phyloP scores from a whole-genome alignment of 176 grass and related monocot genomes.

The Hsuehochloa calcarea region DNA sequence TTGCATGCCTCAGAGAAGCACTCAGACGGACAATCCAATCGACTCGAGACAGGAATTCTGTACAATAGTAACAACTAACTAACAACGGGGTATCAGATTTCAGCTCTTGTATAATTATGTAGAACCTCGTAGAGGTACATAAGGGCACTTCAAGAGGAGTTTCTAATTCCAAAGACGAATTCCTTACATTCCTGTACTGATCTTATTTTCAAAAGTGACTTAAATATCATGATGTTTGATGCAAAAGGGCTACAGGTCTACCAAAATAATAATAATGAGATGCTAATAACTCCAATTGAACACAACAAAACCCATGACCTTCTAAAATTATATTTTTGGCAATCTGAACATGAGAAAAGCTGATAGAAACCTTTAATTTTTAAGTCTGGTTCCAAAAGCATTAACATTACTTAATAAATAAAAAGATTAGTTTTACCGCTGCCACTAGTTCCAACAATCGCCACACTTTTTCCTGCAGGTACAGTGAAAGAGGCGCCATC shows the following conservation, averaged over 20 bases:
- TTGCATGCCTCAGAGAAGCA: background rate
- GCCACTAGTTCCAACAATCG: constrained; percentile 97
- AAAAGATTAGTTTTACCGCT: constrained; percentile 59
- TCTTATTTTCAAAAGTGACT: constrained; percentile 7
- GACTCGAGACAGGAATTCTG: background rate
- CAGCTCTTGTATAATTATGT: background rate
- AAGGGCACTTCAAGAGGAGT: constrained; percentile 9
- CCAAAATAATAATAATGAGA: background rate
- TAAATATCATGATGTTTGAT: background rate
- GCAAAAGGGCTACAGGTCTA: background rate
- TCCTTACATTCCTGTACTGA: background rate
- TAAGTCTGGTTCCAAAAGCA: background rate
- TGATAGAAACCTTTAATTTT: constrained; percentile 5
- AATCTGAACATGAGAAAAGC: background rate
- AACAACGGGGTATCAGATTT: background rate
- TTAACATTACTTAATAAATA: constrained; percentile 7
- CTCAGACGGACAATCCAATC: background rate
- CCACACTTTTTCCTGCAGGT: constrained; percentile 83
- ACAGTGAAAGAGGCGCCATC: constrained; percentile 84
- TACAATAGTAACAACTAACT: background rate
- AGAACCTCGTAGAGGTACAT: background rate
- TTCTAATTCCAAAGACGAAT: background rate
- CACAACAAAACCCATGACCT: constrained; percentile 6
- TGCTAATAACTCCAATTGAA: background rate
- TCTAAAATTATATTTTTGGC: constrained; percentile 10